A percentile compares a stretch with the other conserved stretches of the same genome.
phyloP scores from a whole-genome alignment of 164 flowering plant genomes.

The Hamamelis virginiana region DNA sequence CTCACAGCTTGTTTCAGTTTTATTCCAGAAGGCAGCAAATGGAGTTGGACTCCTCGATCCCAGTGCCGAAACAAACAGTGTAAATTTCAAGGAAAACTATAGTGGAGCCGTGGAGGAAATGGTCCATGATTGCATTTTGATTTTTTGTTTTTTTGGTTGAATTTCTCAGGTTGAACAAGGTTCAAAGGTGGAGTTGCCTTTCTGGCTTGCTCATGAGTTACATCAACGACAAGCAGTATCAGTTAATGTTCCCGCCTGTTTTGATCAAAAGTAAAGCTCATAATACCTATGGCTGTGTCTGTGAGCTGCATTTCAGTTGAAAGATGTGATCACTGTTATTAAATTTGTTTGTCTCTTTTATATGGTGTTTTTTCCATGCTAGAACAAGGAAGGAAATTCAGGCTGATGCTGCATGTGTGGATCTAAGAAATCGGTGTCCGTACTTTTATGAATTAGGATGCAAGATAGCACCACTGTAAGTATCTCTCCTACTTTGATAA shows the following conservation, averaged over 20 bases:
- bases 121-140: not conserved
- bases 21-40: conserved; percentile 65
- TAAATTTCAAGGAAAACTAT: conserved; percentile 27
- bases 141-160: not conserved
- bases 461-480: conserved; percentile 82
- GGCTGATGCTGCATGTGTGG: conserved; percentile 88
- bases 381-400: conserved; percentile 91
- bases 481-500: conserved; percentile 7
- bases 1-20: conserved; percentile 58
- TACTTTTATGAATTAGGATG: conserved; percentile 93
- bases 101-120: not conserved
- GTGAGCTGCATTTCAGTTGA: no score
- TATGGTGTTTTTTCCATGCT: conserved; percentile 10
- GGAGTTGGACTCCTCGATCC: conserved; percentile 86
- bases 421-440: conserved; percentile 65
- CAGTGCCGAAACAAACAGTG: conserved; percentile 69
- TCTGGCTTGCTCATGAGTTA: conserved; percentile 90
- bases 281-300: not conserved
- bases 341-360: not conserved
- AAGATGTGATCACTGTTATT: not conserved
- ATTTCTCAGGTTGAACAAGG: conserved; percentile 73
- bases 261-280: conserved; percentile 63
- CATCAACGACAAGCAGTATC: conserved; percentile 61
- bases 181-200: conserved; percentile 82
- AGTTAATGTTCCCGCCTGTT: conserved; percentile 59